Conservation (phyloP, 306 rosid species). For the Luffa aegyptiaca region DNA sequence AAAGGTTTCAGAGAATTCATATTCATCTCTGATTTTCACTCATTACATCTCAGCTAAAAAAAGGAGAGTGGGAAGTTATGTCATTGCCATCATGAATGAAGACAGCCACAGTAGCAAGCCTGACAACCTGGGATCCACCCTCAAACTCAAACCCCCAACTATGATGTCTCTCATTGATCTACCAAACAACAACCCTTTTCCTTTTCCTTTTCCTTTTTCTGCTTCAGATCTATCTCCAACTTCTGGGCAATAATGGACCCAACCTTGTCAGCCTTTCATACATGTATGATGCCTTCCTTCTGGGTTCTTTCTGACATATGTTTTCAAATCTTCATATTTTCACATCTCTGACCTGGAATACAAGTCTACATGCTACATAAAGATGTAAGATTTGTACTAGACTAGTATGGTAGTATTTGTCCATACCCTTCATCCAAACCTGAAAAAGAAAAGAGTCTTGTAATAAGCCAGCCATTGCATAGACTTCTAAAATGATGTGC, state of each 20-base stretch:
- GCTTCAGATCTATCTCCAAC: slow-evolving; percentile 4
- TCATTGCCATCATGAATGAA: slow-evolving; percentile 5
- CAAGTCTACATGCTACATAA: not conserved
- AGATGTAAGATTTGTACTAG: not conserved
- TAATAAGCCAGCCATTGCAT: too few species aligned
- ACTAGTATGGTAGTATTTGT: not conserved
- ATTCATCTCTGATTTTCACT: slow-evolving; percentile 12
- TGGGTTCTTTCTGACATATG: not conserved
- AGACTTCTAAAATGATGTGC: not conserved
- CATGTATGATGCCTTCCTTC: not conserved
- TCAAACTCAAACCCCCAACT: not conserved
- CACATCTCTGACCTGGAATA: not conserved
- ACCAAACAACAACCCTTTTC: not conserved
- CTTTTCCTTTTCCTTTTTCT: not conserved
- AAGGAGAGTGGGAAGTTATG: not conserved
- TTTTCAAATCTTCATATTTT: not conserved
- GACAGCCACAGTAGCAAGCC: slow-evolving; percentile 2
- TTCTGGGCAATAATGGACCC: slow-evolving; percentile 1
- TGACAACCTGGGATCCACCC: slow-evolving; percentile 13
- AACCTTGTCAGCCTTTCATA: not conserved
- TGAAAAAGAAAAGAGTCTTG: not conserved
- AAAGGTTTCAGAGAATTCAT: not conserved
- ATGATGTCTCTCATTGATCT: slow-evolving; percentile 4
- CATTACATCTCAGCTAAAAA: slow-evolving; percentile 5
- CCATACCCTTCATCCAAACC: not conserved